A percentile compares a stretch with the other conserved stretches of the same genome.
These are phyloP conservation scores for Wickerhamiella infanticola DNA, from an alignment of 1,139 yeast species.

Conservation along the genomic window DNA sequence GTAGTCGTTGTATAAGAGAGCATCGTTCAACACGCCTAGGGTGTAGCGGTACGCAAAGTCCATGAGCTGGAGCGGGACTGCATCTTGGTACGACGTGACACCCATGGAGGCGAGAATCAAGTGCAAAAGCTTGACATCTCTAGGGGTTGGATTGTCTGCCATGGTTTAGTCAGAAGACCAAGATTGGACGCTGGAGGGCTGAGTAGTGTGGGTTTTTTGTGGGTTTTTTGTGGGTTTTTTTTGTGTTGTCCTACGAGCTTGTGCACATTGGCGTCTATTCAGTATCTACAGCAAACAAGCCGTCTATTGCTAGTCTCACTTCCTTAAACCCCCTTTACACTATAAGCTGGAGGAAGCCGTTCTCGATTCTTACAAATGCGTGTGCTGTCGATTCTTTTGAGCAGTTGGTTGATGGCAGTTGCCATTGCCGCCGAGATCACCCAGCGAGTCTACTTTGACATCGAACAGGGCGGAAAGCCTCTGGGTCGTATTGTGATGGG, in stretches of 20 bases:
- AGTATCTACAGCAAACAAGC: no score
- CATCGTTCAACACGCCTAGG: conserved; percentile 72
- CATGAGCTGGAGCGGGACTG: conserved; percentile 88
- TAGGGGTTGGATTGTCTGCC: conserved; percentile 32
- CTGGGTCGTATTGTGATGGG: conserved; percentile 64
- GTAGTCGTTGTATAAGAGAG: conserved; percentile 76
- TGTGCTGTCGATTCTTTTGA: conserved; percentile 1
- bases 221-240: no score
- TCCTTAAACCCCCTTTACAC: no score
- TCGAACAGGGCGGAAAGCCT: conserved; percentile 57
- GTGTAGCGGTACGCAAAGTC: conserved; percentile 93
- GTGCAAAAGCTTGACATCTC: conserved; percentile 84
- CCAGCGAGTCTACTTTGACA: conserved; percentile 70
- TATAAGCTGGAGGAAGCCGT: no score
- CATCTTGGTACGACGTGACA: conserved; percentile 82
- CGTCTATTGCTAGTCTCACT: no score
- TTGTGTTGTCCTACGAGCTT: no score
- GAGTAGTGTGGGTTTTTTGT: not conserved
- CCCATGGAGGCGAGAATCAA: conserved; percentile 88
- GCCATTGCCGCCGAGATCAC: conserved; percentile 41
- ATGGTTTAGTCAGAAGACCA: conserved; percentile 1
- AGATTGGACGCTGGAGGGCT: no score
- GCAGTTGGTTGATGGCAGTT: conserved; percentile 2
- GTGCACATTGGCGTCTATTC: no score
- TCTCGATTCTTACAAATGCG: not conserved